Conservation (phyloP, 1,284 basidiomycete genomes). For the Macrocystidia cucumis region DNA sequence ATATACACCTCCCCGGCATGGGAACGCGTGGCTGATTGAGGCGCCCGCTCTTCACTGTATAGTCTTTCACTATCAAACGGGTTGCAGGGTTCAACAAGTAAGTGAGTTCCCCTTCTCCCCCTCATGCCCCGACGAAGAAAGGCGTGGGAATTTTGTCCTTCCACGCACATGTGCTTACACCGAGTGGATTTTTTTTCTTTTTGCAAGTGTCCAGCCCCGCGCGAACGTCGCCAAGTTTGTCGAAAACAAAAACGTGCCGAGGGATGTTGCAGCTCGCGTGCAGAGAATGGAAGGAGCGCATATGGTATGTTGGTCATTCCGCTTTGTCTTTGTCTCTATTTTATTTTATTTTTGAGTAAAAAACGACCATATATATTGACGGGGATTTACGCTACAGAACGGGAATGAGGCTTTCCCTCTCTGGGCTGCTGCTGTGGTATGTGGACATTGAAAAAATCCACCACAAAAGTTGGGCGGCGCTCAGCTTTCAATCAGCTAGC, state of each 20-base stretch:
- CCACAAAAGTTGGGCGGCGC: neutral
- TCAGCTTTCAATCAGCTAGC: conserved; percentile 16
- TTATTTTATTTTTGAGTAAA: too few species aligned
- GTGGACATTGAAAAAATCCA: too few species aligned
- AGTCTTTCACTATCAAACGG: conserved; percentile 22
- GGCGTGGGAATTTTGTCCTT: conserved; percentile 9
- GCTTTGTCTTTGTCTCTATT: neutral
- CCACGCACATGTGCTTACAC: conserved; percentile 12
- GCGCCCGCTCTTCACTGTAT: neutral
- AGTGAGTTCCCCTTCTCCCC: conserved; percentile 4
- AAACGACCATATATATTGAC: too few species aligned
- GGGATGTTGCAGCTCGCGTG: conserved; percentile 20
- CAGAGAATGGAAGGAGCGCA: conserved; percentile 31
- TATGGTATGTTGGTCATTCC: conserved; percentile 13
- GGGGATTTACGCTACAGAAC: too few species aligned
- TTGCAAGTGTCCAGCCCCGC: conserved; percentile 22
- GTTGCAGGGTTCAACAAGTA: conserved; percentile 28
- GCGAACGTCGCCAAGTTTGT: conserved; percentile 15
- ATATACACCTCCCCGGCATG: neutral
- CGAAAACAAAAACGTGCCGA: conserved; percentile 16
- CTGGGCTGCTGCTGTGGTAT: conserved; percentile 28
- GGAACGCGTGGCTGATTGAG: neutral
- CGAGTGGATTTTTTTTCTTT: neutral
- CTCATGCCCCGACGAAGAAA: neutral
- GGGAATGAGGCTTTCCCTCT: conserved; percentile 27